These are phyloP conservation scores for Symmetrospora coprosmae DNA, from an alignment of 768 basidiomycete genomes.

Conservation along the genomic window DNA sequence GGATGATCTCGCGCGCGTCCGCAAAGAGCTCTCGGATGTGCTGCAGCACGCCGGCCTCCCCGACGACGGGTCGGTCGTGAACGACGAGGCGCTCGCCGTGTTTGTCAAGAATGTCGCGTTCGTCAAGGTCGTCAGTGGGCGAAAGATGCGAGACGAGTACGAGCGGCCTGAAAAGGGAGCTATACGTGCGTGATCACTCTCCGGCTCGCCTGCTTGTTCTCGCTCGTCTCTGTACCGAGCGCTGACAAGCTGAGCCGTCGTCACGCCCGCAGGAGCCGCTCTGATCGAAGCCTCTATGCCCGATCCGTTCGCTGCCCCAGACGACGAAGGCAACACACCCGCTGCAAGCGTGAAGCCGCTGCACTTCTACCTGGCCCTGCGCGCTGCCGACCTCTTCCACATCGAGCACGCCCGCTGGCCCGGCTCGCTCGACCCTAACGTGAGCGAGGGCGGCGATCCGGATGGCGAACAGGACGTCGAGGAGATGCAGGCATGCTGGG, in stretches of 20 bases:
- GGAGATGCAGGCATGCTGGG: slow-evolving; percentile 4
- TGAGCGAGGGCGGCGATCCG: slow-evolving; percentile 3
- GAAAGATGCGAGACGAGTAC: slow-evolving; percentile 33
- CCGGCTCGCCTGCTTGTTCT: background rate
- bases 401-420: slow-evolving; percentile 34
- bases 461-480: slow-evolving; percentile 4
- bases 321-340: background rate
- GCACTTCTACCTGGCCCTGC: slow-evolving; percentile 36
- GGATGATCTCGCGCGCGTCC: slow-evolving; percentile 34
- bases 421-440: slow-evolving; percentile 22
- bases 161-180: background rate
- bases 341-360: slow-evolving; percentile 26
- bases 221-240: background rate
- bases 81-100: slow-evolving; percentile 35
- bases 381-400: slow-evolving; percentile 35
- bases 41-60: slow-evolving; percentile 23
- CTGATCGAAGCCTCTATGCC: background rate
- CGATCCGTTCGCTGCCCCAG: slow-evolving; percentile 1
- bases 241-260: background rate
- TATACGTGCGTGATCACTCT: slow-evolving; percentile 7
- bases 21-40: slow-evolving; percentile 27
- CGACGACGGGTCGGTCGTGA: slow-evolving; percentile 31
- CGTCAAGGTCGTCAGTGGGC: slow-evolving; percentile 37
- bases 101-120: slow-evolving; percentile 40
- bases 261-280: too few species aligned